Base-by-base conservation (phyloP, 2,329 filamentous ascomycete species). In the Penicillium sp. region DNA sequence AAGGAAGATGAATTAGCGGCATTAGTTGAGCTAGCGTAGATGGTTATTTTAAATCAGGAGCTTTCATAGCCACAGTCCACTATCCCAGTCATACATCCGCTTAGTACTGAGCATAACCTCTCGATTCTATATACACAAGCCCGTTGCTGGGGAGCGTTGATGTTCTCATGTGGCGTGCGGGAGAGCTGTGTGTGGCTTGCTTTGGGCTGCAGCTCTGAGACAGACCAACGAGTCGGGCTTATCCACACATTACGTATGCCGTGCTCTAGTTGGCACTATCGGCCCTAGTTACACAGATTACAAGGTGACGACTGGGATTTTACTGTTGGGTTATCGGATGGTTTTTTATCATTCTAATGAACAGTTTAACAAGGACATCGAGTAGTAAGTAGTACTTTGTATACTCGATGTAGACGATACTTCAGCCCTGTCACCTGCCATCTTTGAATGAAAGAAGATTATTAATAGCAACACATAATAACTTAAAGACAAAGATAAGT, bases 221-320 rank as follows among this genome's bases (percentile, higher is more conserved):
- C 61, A 49, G 22, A 22, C 53, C 53, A 57, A 30, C 47, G 45
- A 22, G 13, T 28, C 30, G 19, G 24, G 38, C 13, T 47, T 49
- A 59, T 64, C 58, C 58, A 61, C 61, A 56, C 28, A 64, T 64
- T 64, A 64, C 61, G 61, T 64, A 64, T 61, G 55, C 45, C 35
- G 42, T 24, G 49, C 47, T 61, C 28, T 54, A 30, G 50, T 44
- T 51, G 13, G 40, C 59, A 19, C 26, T 45, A 56, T 51, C 53
- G 8, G 33, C 53, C 26, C 33, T 53, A 4, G 55, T 61, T 49
- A 54, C 55, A 58, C 59, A 61, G 33, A 38, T 28, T 38, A 49
- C 44, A 49, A 49, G 45, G 45, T 49, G 45, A 49, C 26, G 24
- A 49, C 15, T 12, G 30, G 17, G 24, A 5, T n/a, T 49, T n/a